Evolutionary conservation across 1,284 basidiomycete species (phyloP), one percentile per base, ranked within the genome.

Genomic region (Marasmius sp.): DNA sequence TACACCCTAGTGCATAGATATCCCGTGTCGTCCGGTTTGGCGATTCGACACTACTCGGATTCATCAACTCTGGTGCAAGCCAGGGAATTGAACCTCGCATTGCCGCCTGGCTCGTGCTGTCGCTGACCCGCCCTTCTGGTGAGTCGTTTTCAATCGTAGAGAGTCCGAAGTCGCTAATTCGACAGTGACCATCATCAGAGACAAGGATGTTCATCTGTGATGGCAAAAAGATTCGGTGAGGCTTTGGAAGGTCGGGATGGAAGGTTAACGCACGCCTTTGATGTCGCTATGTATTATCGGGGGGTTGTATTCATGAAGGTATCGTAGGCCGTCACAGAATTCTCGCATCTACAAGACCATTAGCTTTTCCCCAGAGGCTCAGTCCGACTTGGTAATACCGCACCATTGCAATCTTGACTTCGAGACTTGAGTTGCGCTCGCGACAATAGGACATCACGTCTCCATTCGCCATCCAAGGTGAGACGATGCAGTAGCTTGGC

Each of bases 221-320:
- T 37, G n/a, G 6, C 12, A 36, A 54, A 37, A 6, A 16, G 34
- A 27, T 36, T 41, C 7, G 50, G 36, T 11, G 9, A 37, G 34
- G 11, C n/a, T 20, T 43, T 27, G 22, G 6, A 48, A 11, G 4
- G 16, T 20, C 18, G 1, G 37, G 20, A 11, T 20, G 20, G 14
- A 36, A 38, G 14, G 4, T 27, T 2, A n/a, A 61, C 65, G 36
- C 45, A 68, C 66, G 6, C 63, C 65, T 49, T 64, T 64, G 14
- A 68, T 53, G 45, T 69, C 68, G 6, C 63, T 64, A 51, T 69
- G 68, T 10, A 66, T 55, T 6, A 69, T 43, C 8, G 59, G 61
- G 1, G 64, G 64, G 33, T 60, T 48, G 4, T 59, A 54, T 22
- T 36, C 39, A 45, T 69, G 68, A 7, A 69, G 53, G 48, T 69